Percentiles rank a stretch among this genome's conserved stretches.
Conservation (phyloP, 2,329 filamentous ascomycete species). For the Lecanosticta acicola region DNA sequence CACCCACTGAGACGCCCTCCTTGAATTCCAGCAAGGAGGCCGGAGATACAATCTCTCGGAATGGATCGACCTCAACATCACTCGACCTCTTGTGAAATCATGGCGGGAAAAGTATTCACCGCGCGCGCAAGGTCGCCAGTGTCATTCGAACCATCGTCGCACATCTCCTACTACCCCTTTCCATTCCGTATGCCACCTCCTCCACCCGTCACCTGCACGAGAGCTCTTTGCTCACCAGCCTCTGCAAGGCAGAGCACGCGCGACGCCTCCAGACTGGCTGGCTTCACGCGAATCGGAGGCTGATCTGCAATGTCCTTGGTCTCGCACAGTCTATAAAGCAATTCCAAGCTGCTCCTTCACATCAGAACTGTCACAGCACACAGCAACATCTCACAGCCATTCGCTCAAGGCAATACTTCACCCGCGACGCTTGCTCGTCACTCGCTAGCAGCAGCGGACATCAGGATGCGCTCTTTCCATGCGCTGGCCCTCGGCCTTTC, state of each 20-base stretch:
- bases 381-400: conserved; percentile 5
- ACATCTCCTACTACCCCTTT: conserved; percentile 22
- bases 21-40: conserved; percentile 22
- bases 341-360: conserved; percentile 6
- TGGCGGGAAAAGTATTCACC: conserved; percentile 16
- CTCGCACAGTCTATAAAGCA: conserved; percentile 21
- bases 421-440: conserved; percentile 16
- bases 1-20: conserved; percentile 11
- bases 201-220: conserved; percentile 14
- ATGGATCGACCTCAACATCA: conserved; percentile 24
- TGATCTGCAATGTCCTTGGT: conserved; percentile 13
- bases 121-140: conserved; percentile 14
- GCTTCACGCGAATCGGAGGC: conserved; percentile 8
- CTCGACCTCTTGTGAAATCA: conserved; percentile 7
- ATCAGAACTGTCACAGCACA: conserved; percentile 12
- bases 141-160: conserved; percentile 18
- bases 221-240: conserved; percentile 17
- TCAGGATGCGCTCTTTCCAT: conserved; percentile 25
- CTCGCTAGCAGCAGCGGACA: conserved; percentile 20
- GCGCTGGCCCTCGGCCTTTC: conserved; percentile 27
- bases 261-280: conserved; percentile 6
- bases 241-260: conserved; percentile 28
- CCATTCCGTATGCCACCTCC: conserved; percentile 24
- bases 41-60: conserved; percentile 24
- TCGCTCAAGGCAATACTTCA: conserved; percentile 6